These are phyloP conservation scores for Reticulascus tulasneorum DNA, from an alignment of 2,329 filamentous ascomycete genomes.

Conservation along the genomic window DNA sequence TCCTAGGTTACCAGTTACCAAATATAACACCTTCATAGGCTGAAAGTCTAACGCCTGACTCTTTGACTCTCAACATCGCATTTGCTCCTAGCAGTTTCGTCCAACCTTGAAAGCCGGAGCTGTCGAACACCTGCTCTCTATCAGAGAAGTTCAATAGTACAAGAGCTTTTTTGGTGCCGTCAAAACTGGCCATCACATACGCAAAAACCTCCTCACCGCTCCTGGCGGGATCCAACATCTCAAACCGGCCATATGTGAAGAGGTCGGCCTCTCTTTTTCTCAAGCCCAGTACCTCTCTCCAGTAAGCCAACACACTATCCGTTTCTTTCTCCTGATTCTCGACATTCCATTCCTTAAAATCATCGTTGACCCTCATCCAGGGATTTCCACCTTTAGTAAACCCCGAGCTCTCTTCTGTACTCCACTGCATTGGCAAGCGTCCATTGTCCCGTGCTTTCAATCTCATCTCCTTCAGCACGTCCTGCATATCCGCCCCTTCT, in stretches of 20 bases:
- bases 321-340: conserved; percentile 7
- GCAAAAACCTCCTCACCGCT: conserved; percentile 16
- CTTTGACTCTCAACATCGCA: no score
- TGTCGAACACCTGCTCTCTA: no score
- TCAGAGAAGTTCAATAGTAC: conserved; percentile 16
- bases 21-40: no score
- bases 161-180: conserved; percentile 13
- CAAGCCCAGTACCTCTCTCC: conserved; percentile 13
- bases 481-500: conserved; percentile 20
- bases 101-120: no score
- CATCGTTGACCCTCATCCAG: conserved; percentile 24
- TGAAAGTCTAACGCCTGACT: no score
- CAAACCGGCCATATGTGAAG: conserved; percentile 18
- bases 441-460: conserved; percentile 24
- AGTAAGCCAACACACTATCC: conserved; percentile 16
- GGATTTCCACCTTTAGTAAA: conserved; percentile 15
- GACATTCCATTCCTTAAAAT: conserved; percentile 18
- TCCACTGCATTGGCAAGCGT: conserved; percentile 44
- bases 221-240: not conserved
- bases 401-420: conserved; percentile 41
- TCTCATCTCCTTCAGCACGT: conserved; percentile 38
- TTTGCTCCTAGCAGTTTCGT: no score
- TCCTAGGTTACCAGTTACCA: no score
- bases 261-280: conserved; percentile 15
- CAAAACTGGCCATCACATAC: conserved; percentile 17